Conservation (phyloP, 2,329 filamentous ascomycete species). For the Pseudogymnoascus sp. region DNA sequence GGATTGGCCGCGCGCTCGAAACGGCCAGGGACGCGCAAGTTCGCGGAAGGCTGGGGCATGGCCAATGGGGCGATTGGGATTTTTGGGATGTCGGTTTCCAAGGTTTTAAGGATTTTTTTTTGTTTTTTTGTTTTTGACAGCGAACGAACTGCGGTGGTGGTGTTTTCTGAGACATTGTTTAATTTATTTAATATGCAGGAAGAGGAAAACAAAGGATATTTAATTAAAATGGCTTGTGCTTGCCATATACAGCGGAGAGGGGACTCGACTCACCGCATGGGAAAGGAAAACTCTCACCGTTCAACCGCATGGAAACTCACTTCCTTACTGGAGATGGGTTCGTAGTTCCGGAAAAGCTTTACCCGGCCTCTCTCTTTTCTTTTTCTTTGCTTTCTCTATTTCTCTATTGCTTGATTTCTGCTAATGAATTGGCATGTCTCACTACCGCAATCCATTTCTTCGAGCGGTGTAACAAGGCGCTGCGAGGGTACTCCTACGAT, state of each 20-base stretch:
- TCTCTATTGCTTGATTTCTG: not conserved
- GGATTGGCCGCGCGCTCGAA: not conserved
- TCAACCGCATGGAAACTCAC: not conserved
- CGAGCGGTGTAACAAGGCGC: not conserved
- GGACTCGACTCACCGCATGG: not conserved
- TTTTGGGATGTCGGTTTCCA: not conserved
- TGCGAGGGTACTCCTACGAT: no score
- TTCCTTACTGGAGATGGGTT: not conserved
- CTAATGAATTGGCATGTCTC: no score
- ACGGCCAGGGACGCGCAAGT: not conserved
- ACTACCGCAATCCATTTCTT: not conserved
- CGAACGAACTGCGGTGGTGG: not conserved
- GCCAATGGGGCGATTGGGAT: not conserved
- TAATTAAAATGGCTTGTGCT: not conserved
- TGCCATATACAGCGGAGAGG: not conserved
- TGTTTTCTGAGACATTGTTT: not conserved
- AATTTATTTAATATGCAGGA: not conserved
- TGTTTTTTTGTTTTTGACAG: no score
- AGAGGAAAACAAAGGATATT: not conserved
- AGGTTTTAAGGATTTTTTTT: not conserved
- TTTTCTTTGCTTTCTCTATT: not conserved
- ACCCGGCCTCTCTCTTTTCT: not conserved
- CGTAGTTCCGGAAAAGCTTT: not conserved
- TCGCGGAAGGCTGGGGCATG: not conserved
- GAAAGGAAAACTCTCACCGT: not conserved